Evolutionary conservation across 192 early-diverging fungal species (phyloP), one percentile per base, ranked within the genome.

Genomic region (Lobosporangium transversale): DNA sequence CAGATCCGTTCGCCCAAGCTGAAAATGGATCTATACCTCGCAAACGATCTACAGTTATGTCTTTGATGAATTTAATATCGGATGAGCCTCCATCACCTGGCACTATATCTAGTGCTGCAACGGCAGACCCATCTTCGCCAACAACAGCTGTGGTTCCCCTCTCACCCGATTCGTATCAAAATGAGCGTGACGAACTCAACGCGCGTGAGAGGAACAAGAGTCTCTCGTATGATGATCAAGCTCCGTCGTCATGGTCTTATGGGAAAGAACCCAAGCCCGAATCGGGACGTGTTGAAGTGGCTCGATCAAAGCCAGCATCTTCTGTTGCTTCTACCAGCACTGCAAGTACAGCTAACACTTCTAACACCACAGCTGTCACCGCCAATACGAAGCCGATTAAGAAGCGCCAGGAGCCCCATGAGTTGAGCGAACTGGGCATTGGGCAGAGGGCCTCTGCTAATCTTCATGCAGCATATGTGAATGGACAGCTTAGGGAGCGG

Each of bases 401-500:
- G 47, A 66, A 62, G 31, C 64, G 73, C n/a, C 57, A 67, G 37
- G 73, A 76, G 32, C 73, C 73, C 8, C 59, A 53, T 21, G 73
- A 76, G 47, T 27, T 76, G 53, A 76, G 73, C n/a, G 73, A 76
- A 48, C 54, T 76, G 18, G 73, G 73, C 18, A 76, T 76, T 32
- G 73, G 73, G 7, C 73, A 76, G 33, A 29, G 73, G 29, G 73
- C 73, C 12, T 76, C 73, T 31, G 73, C 73, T 4, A 76, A 76
- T 35, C 31, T 76, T 10, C 73, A 76, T 51, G 73, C 73, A 5
- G 73, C 73, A n/a, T 76, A 76, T 24, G 65, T 76, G 30, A 76
- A 55, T 26, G 58, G 65, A 2, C 73, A 76, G 23, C 15, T 76
- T 15, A 53, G 54, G 45, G 73, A 76, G 37, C 73, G 64, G 3